Percentiles rank a stretch among this genome's conserved stretches.
Evolutionary conservation across 768 basidiomycete genomes (phyloP).

Genomic region (Polyporus arcularius): DNA sequence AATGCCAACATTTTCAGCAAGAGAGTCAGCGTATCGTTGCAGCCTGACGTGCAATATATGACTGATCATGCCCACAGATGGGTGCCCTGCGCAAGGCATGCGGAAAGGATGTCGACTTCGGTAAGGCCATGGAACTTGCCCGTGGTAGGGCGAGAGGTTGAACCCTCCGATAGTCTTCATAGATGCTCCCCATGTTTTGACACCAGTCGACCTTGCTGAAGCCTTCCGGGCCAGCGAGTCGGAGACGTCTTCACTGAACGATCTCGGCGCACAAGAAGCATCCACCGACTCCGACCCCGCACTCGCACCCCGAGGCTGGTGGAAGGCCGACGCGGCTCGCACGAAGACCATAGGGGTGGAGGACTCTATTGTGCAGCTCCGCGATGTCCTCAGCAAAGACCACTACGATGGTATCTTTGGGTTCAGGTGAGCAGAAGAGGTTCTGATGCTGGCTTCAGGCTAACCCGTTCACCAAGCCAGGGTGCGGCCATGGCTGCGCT

Average conservation of each 20-base stretch:
- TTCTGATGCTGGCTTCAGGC: neutral
- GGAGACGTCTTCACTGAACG: conserved; percentile 30
- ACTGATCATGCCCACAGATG: conserved; percentile 43
- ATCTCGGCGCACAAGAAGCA: conserved; percentile 43
- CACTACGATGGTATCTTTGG: conserved; percentile 81
- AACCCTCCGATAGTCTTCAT: conserved; percentile 58
- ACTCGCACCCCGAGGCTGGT: conserved; percentile 71
- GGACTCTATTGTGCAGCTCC: conserved; percentile 54
- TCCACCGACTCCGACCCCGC: conserved; percentile 46
- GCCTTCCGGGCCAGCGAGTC: conserved; percentile 26
- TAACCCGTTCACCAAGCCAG: conserved; percentile 50
- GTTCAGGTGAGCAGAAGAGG: conserved; percentile 55
- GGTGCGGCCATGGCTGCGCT: conserved; percentile 77
- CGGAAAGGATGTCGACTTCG: conserved; percentile 64
- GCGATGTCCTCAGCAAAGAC: conserved; percentile 56
- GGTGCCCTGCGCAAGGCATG: conserved; percentile 74
- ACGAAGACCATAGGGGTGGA: conserved; percentile 57
- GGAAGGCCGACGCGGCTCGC: conserved; percentile 54
- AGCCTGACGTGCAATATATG: neutral
- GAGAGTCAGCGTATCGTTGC: conserved; percentile 45
- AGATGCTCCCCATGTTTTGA: conserved; percentile 68
- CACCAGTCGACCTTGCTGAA: conserved; percentile 59
- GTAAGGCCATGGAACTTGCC: conserved; percentile 34
- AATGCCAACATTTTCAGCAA: conserved; percentile 72
- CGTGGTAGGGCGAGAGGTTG: neutral